Evolutionary conservation across 352 stramenopile genomes (phyloP), one percentile per base, ranked within the genome.

Genomic region (Pythium pyrilobum): DNA sequence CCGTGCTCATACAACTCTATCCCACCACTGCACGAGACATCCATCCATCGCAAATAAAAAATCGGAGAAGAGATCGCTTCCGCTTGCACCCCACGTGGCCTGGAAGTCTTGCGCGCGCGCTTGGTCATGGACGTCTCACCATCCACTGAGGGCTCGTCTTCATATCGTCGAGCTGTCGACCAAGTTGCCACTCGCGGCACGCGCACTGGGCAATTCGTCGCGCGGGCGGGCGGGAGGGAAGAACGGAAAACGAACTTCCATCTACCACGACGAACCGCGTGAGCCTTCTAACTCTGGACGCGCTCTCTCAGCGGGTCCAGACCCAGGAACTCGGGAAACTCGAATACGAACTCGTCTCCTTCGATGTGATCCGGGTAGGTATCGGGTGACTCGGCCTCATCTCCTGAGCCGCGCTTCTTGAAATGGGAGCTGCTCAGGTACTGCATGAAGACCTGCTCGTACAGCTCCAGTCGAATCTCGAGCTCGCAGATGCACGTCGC

Each of bases 381-480:
- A 18, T 65, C 52, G 18, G 54, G 44, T 0, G 46, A 53, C 32
- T 52, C 45, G 31, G 10, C 6, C 8, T 8, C 20, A 29, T 25
- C 18, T 13, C 24, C 42, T 8, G 51, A 47, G 51, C 58, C 52
- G 3, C 44, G 40, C 15, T 66, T 69, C 57, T 77, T 74, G 56
- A 77, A 72, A 40, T 69, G 66, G 23, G 71, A 78, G 57, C 67
- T 87, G 21, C 64, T 67, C 43, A 87, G 77, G 56, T 86, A 89
- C 45, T 81, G 67, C 18, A 62, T 62, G 15, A 81, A 78, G 25
- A 89, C 77, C 16, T 50, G 50, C 52, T 82, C 64, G 62, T 87
- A 89, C 59, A 67, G 69, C 16, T 64, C 59, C 24, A 89, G 40
- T 31, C 79, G 68, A 20, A 55, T 38, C 42, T 64, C 66, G 25